A percentile compares a stretch with the other conserved stretches of the same genome.
Conservation (phyloP, 768 basidiomycete genomes). For the Hypsizygus marmoreus region DNA sequence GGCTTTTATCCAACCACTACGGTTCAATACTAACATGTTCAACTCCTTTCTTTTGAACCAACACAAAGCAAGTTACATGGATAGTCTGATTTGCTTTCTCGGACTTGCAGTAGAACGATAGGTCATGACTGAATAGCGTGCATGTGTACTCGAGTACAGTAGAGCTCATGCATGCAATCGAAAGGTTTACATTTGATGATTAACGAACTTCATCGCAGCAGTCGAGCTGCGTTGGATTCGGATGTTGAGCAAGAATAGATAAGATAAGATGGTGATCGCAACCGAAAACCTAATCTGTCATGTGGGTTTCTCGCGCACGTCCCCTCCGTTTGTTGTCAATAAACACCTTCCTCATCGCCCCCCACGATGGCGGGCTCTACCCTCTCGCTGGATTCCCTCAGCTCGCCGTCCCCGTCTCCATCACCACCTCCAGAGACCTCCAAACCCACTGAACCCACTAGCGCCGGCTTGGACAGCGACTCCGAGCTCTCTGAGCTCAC, state of each 20-base stretch:
- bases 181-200: too few relatives aligned
- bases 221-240: too few relatives aligned
- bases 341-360: slow-evolving; percentile 24
- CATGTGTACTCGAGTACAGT: too few relatives aligned
- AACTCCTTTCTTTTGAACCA: too few relatives aligned
- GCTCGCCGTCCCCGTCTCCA: slow-evolving; percentile 67
- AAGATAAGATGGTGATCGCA: slow-evolving; percentile 36
- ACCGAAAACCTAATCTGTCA: slow-evolving; percentile 20
- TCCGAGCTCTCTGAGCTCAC: slow-evolving; percentile 85
- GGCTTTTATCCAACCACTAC: too few relatives aligned
- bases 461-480: slow-evolving; percentile 55
- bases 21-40: too few relatives aligned
- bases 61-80: too few relatives aligned
- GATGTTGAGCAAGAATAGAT: slow-evolving; percentile 8
- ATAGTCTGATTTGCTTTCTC: too few relatives aligned
- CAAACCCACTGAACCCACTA: slow-evolving; percentile 24
- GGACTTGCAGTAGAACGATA: too few relatives aligned
- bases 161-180: too few relatives aligned
- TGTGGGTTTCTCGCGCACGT: slow-evolving; percentile 32
- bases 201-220: too few relatives aligned
- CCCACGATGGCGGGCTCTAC: slow-evolving; percentile 57
- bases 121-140: too few relatives aligned
- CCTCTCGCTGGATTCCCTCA: slow-evolving; percentile 64
- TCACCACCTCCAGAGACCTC: slow-evolving; percentile 30
- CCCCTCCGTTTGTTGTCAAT: slow-evolving; percentile 30